Evolutionary conservation across 306 rosid genomes (phyloP).

Genomic region (Cucurbita pepo): DNA sequence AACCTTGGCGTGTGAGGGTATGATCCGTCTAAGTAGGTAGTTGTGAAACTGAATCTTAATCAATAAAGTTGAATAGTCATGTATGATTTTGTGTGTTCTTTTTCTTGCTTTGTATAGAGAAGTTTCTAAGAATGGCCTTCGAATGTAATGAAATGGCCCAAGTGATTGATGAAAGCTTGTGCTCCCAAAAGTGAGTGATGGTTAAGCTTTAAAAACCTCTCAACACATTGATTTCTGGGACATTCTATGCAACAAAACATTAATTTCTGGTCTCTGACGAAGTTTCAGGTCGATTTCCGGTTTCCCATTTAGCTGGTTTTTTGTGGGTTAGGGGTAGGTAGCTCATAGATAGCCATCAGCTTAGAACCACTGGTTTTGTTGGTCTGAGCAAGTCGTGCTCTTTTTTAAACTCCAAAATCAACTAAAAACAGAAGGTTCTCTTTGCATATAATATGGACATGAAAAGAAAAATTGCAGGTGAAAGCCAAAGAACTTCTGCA

Average conservation of each 20-base stretch:
- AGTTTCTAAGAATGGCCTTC: background rate
- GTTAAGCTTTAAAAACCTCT: background rate
- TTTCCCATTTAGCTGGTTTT: too few relatives aligned
- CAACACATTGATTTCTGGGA: background rate
- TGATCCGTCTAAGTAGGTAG: conserved; percentile 55
- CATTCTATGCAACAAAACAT: background rate
- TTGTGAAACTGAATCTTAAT: background rate
- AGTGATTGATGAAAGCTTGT: background rate
- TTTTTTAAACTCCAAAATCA: too few relatives aligned
- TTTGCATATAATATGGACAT: too few relatives aligned
- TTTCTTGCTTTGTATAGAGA: background rate
- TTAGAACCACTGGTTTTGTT: too few relatives aligned
- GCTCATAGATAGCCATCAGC: too few relatives aligned
- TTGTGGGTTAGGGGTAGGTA: too few relatives aligned
- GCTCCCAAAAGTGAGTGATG: background rate
- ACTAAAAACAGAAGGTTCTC: too few relatives aligned
- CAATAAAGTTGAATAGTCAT: background rate
- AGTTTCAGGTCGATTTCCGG: background rate
- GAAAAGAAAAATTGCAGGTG: too few relatives aligned
- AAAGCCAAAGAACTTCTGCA: too few relatives aligned
- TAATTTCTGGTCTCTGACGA: background rate
- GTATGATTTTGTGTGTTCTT: background rate
- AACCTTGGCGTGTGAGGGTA: conserved; percentile 84
- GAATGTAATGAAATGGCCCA: background rate
- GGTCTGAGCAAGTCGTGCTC: too few relatives aligned